Evolutionary conservation across 805 yeast species (phyloP).

Genomic region (Lipomyces sp.): DNA sequence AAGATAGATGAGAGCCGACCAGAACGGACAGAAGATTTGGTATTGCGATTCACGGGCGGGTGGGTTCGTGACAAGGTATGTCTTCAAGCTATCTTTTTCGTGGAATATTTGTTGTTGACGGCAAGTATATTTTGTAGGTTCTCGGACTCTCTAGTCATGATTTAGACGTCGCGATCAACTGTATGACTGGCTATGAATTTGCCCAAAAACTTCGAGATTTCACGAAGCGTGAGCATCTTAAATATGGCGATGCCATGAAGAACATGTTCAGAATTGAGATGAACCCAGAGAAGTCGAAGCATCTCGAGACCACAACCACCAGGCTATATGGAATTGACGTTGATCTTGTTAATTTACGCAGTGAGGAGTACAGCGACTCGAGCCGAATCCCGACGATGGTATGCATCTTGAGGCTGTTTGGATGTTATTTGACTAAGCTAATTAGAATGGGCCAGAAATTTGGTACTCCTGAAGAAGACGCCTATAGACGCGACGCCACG

Average conservation of each 20-base stretch:
- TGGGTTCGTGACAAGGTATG: conserved; percentile 84
- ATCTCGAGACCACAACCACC: conserved; percentile 94
- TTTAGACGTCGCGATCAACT: conserved; percentile 86
- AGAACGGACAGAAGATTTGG: conserved; percentile 38
- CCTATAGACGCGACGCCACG: conserved; percentile 91
- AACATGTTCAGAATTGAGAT: conserved; percentile 30
- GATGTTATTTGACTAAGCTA: neutral
- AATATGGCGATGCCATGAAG: conserved; percentile 20
- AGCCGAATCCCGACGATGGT: conserved; percentile 72
- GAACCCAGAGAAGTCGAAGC: conserved; percentile 95
- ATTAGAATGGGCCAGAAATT: conserved; percentile 42
- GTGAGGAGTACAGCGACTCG: conserved; percentile 77
- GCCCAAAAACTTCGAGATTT: conserved; percentile 62
- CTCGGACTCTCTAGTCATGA: conserved; percentile 79
- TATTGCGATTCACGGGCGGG: conserved; percentile 87
- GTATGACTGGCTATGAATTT: conserved; percentile 79
- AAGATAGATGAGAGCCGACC: conserved; percentile 31
- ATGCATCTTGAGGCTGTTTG: neutral
- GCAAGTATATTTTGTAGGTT: conserved; percentile 42
- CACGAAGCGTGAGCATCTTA: conserved; percentile 35
- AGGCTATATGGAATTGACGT: conserved; percentile 77
- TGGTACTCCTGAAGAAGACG: conserved; percentile 92
- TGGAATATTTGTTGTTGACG: neutral
- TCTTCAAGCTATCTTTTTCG: neutral
- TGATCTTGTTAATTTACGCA: conserved; percentile 88